Evolutionary conservation across 2,329 filamentous ascomycete species (phyloP), one percentile per base, ranked within the genome.

Genomic region (Aspergillus thermomutatus): DNA sequence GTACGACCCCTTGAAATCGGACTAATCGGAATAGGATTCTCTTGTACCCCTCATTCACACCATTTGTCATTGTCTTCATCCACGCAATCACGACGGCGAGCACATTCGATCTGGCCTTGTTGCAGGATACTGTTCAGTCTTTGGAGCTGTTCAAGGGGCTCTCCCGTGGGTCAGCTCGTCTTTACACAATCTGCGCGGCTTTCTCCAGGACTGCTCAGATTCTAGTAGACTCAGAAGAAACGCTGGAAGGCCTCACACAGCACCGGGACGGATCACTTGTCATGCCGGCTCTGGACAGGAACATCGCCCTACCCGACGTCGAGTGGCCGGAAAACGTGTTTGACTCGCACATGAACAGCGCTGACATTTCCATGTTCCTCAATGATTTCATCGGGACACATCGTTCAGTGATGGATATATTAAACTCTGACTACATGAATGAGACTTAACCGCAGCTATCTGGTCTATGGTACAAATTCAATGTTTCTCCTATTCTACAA

Each of bases 381-480:
- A 68, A 68, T 48, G 64, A 67, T 23, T 68, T 68, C 43, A 62
- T 68, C n/a, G 65, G 65, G 1, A 57, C 65, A 5, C 63, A 63
- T 25, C 57, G 66, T 50, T 65, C 64, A 1, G 65, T 63, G 17
- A 66, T 66, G 60, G 65, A 66, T 56, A 64, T 68, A 50, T 50
- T 66, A 26, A 64, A 60, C 23, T 61, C 60, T 21, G 55, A 58
- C 19, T 63, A 60, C 45, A 58, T 60, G 51, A 63, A 46, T 41
- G 57, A 61, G 49, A 37, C 27, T 14, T 26, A 17, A 49, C 3
- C 14, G n/a, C 28, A 28, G 10, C 28, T 31, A 21, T 34, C 45
- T 8, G 41, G 43, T 51, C 49, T 45, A 59, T 45, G 6, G 19
- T 34, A 31, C 27, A 25, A 21, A 7, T 8, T 17, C n/a, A 6